These are phyloP conservation scores for Auricularia sp. DNA, from an alignment of 768 basidiomycete genomes.

Conservation along the genomic window DNA sequence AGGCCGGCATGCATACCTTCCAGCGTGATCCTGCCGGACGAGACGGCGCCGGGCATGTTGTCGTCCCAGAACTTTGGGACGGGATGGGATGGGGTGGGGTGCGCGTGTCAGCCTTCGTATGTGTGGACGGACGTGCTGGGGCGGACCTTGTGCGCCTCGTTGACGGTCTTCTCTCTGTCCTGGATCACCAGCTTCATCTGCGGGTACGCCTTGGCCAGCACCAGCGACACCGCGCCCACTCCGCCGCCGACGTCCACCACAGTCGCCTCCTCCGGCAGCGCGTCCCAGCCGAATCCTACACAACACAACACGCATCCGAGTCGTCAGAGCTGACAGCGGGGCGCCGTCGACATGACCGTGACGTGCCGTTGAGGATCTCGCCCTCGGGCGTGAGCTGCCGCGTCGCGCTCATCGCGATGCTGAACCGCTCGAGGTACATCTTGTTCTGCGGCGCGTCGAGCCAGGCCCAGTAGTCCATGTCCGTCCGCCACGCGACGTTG, in stretches of 20 bases:
- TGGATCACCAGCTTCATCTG: conserved; percentile 13
- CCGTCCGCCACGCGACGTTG: conserved; percentile 16
- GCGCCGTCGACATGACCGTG: background rate
- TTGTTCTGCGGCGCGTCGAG: conserved; percentile 19
- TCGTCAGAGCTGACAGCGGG: too few relatives aligned
- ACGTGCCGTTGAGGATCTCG: background rate
- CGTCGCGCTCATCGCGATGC: conserved; percentile 20
- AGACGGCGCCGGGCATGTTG: conserved; percentile 4
- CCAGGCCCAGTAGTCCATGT: conserved; percentile 19
- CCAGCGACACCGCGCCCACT: conserved; percentile 9
- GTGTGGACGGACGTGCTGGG: background rate
- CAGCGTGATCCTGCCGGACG: conserved; percentile 5
- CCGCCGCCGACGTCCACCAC: conserved; percentile 19
- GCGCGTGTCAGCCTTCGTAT: too few relatives aligned
- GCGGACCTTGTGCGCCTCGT: conserved; percentile 5
- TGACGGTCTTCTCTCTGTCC: conserved; percentile 11
- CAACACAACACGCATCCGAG: background rate
- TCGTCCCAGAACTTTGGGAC: conserved; percentile 5
- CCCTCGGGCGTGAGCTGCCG: background rate
- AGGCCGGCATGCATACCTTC: conserved; percentile 3
- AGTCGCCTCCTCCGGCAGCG: conserved; percentile 7
- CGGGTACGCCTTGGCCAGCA: conserved; percentile 6
- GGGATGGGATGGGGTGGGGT: background rate
- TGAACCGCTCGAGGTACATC: conserved; percentile 18
- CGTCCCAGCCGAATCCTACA: background rate